Percentiles rank a stretch among this genome's conserved stretches.
phyloP scores from a whole-genome alignment of 1,284 basidiomycete species.

The Trametes pubescens region DNA sequence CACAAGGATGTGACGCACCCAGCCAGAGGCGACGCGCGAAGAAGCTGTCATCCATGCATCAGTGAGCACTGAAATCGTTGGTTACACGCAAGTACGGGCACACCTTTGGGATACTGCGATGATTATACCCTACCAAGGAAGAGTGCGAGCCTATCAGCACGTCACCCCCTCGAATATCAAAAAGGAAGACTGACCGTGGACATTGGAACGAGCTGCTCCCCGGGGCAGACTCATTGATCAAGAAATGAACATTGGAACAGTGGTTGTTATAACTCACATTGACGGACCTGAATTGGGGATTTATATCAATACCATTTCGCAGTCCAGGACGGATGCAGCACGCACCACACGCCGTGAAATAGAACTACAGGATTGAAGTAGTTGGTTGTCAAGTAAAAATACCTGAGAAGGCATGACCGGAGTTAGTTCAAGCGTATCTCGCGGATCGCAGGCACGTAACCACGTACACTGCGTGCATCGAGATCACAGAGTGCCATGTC shows the following conservation, averaged over 20 bases:
- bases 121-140: neutral
- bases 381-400: conserved; percentile 3
- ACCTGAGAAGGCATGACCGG: neutral
- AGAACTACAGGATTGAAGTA: conserved; percentile 8
- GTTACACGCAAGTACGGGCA: too few species aligned
- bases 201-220: conserved; percentile 6
- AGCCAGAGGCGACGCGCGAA: conserved; percentile 20
- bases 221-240: too few species aligned
- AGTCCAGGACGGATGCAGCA: too few species aligned
- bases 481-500: conserved; percentile 3
- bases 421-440: too few species aligned
- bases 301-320: neutral
- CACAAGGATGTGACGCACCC: neutral
- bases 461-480: conserved; percentile 9
- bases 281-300: neutral
- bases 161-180: neutral
- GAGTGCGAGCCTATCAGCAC: neutral
- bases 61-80: too few species aligned
- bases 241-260: neutral
- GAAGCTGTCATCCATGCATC: neutral
- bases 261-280: neutral
- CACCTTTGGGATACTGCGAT: conserved; percentile 10
- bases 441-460: too few species aligned
- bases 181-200: neutral
- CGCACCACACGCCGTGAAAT: conserved; percentile 8